Percentiles rank a stretch among this genome's conserved stretches.
Evolutionary conservation across 208 protist genomes (phyloP).

Genomic region (Trypanosoma rangeli): DNA sequence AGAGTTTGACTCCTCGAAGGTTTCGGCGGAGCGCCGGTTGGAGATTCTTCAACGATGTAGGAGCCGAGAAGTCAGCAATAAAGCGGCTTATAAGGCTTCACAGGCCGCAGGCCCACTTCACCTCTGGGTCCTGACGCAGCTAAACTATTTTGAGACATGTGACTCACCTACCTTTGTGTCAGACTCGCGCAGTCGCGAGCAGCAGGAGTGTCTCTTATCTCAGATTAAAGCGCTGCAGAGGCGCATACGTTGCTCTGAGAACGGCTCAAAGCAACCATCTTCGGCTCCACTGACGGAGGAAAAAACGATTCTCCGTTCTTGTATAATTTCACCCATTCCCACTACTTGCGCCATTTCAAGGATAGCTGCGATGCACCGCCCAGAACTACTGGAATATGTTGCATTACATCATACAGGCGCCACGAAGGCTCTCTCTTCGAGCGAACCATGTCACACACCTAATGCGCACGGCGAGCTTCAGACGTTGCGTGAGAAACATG

Average conservation of each 20-base stretch:
- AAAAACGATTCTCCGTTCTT: slow-evolving; percentile 16
- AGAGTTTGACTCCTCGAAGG: slow-evolving; percentile 35
- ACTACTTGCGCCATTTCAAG: background rate
- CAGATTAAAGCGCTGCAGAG: slow-evolving; percentile 11
- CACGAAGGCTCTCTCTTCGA: background rate
- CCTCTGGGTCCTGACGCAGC: slow-evolving; percentile 39
- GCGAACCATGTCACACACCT: background rate
- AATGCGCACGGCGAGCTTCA: background rate
- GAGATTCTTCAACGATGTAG: slow-evolving; percentile 33
- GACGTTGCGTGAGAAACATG: background rate
- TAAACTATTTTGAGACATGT: slow-evolving; percentile 24
- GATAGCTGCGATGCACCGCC: slow-evolving; percentile 6
- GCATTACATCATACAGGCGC: background rate
- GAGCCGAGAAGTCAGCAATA: slow-evolving; percentile 21
- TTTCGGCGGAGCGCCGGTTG: slow-evolving; percentile 17
- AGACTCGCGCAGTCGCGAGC: background rate
- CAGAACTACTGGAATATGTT: slow-evolving; percentile 15
- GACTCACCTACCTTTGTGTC: background rate
- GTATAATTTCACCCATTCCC: slow-evolving; percentile 5
- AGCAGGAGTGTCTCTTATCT: slow-evolving; percentile 5
- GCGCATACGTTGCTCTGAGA: background rate
- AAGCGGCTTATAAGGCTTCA: slow-evolving; percentile 34
- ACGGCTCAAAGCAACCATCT: too few species aligned
- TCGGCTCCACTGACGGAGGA: background rate
- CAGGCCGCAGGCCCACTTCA: slow-evolving; percentile 34